Evolutionary conservation across 2,329 filamentous ascomycete species (phyloP).

Genomic region (Clarireedia hainanense): DNA sequence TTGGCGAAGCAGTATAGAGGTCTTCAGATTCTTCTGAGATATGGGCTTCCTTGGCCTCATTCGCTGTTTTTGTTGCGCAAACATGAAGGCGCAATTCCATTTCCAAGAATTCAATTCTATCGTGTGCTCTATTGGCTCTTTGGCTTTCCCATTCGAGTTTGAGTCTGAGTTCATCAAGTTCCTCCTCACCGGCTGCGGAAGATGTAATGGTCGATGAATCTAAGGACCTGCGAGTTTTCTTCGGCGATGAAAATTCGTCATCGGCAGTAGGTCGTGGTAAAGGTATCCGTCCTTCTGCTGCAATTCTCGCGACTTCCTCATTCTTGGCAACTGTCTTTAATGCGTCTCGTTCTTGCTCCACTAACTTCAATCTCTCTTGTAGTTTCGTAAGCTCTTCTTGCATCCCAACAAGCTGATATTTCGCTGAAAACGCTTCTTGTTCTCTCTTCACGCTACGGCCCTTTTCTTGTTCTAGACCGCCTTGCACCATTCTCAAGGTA

Average conservation of each 20-base stretch:
- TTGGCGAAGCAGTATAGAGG: slow-evolving; percentile 5
- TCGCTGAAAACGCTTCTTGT: slow-evolving; percentile 60
- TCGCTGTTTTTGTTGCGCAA: slow-evolving; percentile 46
- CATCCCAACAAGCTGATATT: slow-evolving; percentile 56
- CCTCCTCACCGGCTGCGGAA: slow-evolving; percentile 41
- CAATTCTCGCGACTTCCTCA: slow-evolving; percentile 65
- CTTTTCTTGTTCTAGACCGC: slow-evolving; percentile 55
- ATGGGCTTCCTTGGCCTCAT: slow-evolving; percentile 6
- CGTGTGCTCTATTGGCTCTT: slow-evolving; percentile 60
- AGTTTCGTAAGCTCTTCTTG: slow-evolving; percentile 61
- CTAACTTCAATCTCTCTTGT: slow-evolving; percentile 52
- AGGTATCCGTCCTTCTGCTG: slow-evolving; percentile 62
- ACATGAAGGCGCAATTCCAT: slow-evolving; percentile 64
- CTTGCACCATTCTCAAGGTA: slow-evolving; percentile 46
- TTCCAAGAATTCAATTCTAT: slow-evolving; percentile 68
- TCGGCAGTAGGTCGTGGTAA: slow-evolving; percentile 42
- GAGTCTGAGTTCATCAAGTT: slow-evolving; percentile 37
- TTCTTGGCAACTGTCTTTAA: slow-evolving; percentile 65
- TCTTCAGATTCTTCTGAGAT: not conserved
- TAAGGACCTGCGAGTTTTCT: slow-evolving; percentile 40
- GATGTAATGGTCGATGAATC: slow-evolving; percentile 44
- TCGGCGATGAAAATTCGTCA: slow-evolving; percentile 56
- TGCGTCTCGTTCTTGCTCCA: slow-evolving; percentile 68
- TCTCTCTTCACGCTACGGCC: slow-evolving; percentile 53
- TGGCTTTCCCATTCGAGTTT: slow-evolving; percentile 40